phyloP scores from a whole-genome alignment of 2,329 filamentous ascomycete genomes.

The Ophiostoma tasmaniense region DNA sequence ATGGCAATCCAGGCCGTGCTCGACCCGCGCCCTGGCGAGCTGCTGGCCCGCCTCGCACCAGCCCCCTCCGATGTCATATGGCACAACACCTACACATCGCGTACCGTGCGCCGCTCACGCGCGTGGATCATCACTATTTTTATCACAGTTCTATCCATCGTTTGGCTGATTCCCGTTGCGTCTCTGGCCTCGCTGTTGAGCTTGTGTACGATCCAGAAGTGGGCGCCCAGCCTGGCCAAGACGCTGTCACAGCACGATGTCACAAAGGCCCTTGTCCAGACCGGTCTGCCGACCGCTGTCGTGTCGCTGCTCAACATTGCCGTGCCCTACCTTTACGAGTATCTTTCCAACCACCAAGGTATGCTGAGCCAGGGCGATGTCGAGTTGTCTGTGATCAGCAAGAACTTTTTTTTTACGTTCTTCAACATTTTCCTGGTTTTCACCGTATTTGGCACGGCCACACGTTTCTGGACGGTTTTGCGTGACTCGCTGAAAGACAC shows the following conservation, averaged over 20 bases:
- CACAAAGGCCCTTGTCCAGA: conserved; percentile 70
- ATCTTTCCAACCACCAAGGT: conserved; percentile 80
- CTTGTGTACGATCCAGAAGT: conserved; percentile 66
- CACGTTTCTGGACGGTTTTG: conserved; percentile 61
- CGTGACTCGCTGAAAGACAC: conserved; percentile 71
- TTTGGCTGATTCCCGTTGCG: conserved; percentile 80
- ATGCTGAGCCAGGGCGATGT: conserved; percentile 94
- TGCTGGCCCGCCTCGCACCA: conserved; percentile 79
- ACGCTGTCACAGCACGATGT: conserved; percentile 60
- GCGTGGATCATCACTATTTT: conserved; percentile 78
- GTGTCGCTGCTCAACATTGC: conserved; percentile 81
- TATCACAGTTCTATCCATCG: conserved; percentile 72
- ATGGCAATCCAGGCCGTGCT: conserved; percentile 95
- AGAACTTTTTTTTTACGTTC: conserved; percentile 99
- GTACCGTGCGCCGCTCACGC: conserved; percentile 62
- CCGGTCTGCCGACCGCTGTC: conserved; percentile 75
- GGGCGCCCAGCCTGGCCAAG: conserved; percentile 62
- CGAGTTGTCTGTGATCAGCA: conserved; percentile 88
- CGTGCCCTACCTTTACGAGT: conserved; percentile 92
- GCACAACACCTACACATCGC: conserved; percentile 81
- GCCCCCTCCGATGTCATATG: conserved; percentile 90
- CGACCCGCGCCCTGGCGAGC: conserved; percentile 76
- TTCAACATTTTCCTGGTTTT: conserved; percentile 98
- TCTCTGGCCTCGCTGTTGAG: conserved; percentile 72
- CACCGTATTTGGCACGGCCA: conserved; percentile 76